These are phyloP conservation scores for Penicillium paneum DNA, from an alignment of 2,329 filamentous ascomycete species.

Conservation along the genomic window DNA sequence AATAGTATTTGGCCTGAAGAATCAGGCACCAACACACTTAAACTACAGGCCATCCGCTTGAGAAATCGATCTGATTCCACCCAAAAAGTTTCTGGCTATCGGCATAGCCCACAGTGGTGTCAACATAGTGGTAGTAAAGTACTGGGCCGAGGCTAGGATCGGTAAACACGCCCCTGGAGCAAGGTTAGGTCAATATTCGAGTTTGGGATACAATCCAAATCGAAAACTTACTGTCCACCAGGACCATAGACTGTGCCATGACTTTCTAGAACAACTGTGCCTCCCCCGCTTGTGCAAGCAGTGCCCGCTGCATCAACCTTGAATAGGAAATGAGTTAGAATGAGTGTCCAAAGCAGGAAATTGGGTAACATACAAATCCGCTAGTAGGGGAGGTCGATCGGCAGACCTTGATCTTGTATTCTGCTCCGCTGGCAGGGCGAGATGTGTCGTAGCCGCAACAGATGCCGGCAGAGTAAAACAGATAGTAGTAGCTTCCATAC, in stretches of 20 bases:
- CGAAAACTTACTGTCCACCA: slow-evolving; percentile 58
- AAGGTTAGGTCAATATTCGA: slow-evolving; percentile 1
- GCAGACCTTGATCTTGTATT: slow-evolving; percentile 66
- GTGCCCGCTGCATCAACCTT: slow-evolving; percentile 52
- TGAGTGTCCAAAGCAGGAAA: background rate
- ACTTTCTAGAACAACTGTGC: slow-evolving; percentile 58
- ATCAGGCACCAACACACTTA: slow-evolving; percentile 10
- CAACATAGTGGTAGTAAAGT: slow-evolving; percentile 62
- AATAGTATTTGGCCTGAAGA: background rate
- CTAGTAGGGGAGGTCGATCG: slow-evolving; percentile 53
- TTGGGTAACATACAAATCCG: slow-evolving; percentile 47
- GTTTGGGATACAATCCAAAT: background rate
- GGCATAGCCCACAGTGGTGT: slow-evolving; percentile 53
- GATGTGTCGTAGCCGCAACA: slow-evolving; percentile 59
- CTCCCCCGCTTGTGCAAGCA: slow-evolving; percentile 56
- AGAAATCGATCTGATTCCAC: slow-evolving; percentile 47
- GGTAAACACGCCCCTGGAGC: slow-evolving; percentile 28
- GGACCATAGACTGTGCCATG: slow-evolving; percentile 63
- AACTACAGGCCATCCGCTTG: slow-evolving; percentile 46
- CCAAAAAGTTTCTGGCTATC: slow-evolving; percentile 50
- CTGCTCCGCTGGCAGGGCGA: slow-evolving; percentile 54
- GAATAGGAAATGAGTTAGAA: background rate
- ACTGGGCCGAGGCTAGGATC: slow-evolving; percentile 49
- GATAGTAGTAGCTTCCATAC: slow-evolving; percentile 58
- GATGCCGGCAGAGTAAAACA: slow-evolving; percentile 60